Evolutionary conservation across 1,284 basidiomycete species (phyloP).

Genomic region (Singerocomus inundabilis): DNA sequence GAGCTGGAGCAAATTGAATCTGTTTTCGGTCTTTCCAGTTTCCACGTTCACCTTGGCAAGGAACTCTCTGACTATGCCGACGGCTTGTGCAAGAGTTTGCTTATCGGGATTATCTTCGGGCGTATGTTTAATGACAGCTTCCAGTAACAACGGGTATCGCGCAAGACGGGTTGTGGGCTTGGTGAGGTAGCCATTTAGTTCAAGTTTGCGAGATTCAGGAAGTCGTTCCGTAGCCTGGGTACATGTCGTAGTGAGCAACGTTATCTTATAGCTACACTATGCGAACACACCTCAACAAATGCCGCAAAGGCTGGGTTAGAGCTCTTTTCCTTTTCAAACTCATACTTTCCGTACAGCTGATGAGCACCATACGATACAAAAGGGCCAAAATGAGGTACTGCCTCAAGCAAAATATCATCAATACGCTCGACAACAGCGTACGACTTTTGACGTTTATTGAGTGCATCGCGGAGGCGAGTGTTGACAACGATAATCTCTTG

Average conservation of each 20-base stretch:
- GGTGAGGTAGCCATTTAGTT: slow-evolving; percentile 97
- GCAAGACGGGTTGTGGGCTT: slow-evolving; percentile 98
- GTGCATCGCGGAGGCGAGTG: slow-evolving; percentile 84
- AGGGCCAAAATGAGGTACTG: slow-evolving; percentile 85
- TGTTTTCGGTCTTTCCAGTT: slow-evolving; percentile 51
- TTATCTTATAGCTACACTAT: neutral
- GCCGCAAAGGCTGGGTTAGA: slow-evolving; percentile 91
- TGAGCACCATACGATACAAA: slow-evolving; percentile 97
- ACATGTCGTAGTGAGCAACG: slow-evolving; percentile 11
- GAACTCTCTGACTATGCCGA: slow-evolving; percentile 82
- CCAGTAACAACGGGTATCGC: slow-evolving; percentile 91
- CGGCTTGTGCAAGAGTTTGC: slow-evolving; percentile 72
- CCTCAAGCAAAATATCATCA: slow-evolving; percentile 89
- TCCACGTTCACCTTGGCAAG: slow-evolving; percentile 88
- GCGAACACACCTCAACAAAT: slow-evolving; percentile 86
- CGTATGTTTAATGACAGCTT: slow-evolving; percentile 92
- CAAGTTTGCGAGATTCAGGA: slow-evolving; percentile 94
- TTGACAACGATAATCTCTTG: slow-evolving; percentile 94
- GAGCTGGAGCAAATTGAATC: slow-evolving; percentile 74
- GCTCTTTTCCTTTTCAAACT: slow-evolving; percentile 98
- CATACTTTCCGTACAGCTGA: slow-evolving; percentile 97
- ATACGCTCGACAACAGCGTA: slow-evolving; percentile 91
- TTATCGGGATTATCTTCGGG: slow-evolving; percentile 91
- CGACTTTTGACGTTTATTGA: slow-evolving; percentile 94
- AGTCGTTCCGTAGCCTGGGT: slow-evolving; percentile 82